phyloP scores from a whole-genome alignment of 2,329 filamentous ascomycete genomes.

The Colletotrichum viniferum region DNA sequence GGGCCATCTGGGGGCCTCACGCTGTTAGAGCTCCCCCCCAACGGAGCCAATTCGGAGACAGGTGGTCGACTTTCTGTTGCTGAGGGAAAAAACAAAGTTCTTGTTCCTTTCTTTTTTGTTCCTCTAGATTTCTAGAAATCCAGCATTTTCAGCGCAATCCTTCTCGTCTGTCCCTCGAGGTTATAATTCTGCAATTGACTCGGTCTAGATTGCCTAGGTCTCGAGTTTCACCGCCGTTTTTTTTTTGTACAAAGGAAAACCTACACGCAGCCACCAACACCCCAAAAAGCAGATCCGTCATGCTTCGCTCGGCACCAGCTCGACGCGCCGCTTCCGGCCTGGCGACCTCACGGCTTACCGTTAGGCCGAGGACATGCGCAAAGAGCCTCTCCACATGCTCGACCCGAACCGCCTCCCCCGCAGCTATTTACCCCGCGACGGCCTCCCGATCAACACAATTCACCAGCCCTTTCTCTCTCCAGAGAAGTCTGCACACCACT shows the following conservation, averaged over 20 bases:
- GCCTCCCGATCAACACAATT: constrained; percentile 9
- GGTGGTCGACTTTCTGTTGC: background rate
- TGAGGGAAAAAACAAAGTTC: background rate
- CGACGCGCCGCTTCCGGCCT: constrained; percentile 21
- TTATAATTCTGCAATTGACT: constrained; percentile 2
- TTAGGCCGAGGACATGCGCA: constrained; percentile 20
- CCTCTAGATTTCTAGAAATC: background rate
- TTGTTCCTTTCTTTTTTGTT: background rate
- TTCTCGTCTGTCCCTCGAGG: background rate
- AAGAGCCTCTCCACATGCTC: constrained; percentile 21
- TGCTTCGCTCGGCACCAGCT: constrained; percentile 19
- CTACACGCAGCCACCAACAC: background rate
- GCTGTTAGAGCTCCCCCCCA: constrained; percentile 3
- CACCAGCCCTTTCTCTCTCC: constrained; percentile 6
- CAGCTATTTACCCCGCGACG: constrained; percentile 18
- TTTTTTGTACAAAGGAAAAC: background rate
- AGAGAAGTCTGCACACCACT: constrained; percentile 45
- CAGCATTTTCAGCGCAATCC: background rate
- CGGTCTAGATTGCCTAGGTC: background rate
- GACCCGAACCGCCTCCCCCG: constrained; percentile 17
- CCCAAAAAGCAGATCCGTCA: background rate
- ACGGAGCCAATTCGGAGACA: constrained; percentile 9
- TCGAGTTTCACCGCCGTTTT: background rate
- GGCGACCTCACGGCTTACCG: constrained; percentile 17
- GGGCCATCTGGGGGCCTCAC: background rate